A percentile compares a stretch with the other conserved stretches of the same genome.
phyloP scores from a whole-genome alignment of 345 rosid genomes.

The Bruguiera gymnorhiza region DNA sequence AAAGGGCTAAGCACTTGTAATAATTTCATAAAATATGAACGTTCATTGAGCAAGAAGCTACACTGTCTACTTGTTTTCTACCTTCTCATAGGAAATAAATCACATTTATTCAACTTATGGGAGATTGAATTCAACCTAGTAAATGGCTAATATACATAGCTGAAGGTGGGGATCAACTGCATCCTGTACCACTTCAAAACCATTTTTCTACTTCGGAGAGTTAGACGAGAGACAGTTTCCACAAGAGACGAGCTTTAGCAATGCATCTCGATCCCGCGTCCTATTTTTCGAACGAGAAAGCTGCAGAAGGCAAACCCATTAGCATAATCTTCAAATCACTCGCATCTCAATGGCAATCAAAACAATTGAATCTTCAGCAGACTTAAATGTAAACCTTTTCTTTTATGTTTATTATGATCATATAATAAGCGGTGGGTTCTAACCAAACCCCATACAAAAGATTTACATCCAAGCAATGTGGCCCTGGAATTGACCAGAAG shows the following conservation, averaged over 20 bases:
- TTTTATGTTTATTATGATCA: too few relatives aligned
- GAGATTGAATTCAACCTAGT: slow-evolving; percentile 21
- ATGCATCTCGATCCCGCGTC: slow-evolving; percentile 49
- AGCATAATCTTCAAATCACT: background rate
- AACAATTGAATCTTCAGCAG: too few relatives aligned
- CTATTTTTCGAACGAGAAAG: slow-evolving; percentile 58
- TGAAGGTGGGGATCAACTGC: slow-evolving; percentile 11
- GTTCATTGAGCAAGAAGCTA: too few relatives aligned
- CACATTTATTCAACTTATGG: slow-evolving; percentile 22
- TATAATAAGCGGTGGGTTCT: too few relatives aligned
- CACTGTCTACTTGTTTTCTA: too few relatives aligned
- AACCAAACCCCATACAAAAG: too few relatives aligned
- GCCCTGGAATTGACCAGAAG: too few relatives aligned
- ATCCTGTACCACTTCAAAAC: slow-evolving; percentile 9
- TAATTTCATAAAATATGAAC: too few relatives aligned
- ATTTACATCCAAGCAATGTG: too few relatives aligned
- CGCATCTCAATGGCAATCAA: background rate
- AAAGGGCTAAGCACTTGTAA: too few relatives aligned
- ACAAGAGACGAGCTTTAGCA: slow-evolving; percentile 69
- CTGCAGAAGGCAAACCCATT: slow-evolving; percentile 34
- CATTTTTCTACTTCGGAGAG: slow-evolving; percentile 50
- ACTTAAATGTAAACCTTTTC: background rate
- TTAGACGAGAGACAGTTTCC: slow-evolving; percentile 61
- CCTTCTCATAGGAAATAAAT: too few relatives aligned
- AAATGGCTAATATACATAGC: slow-evolving; percentile 41